Conservation (phyloP, 2,329 filamentous ascomycete species). For the Westerdykella sp. region DNA sequence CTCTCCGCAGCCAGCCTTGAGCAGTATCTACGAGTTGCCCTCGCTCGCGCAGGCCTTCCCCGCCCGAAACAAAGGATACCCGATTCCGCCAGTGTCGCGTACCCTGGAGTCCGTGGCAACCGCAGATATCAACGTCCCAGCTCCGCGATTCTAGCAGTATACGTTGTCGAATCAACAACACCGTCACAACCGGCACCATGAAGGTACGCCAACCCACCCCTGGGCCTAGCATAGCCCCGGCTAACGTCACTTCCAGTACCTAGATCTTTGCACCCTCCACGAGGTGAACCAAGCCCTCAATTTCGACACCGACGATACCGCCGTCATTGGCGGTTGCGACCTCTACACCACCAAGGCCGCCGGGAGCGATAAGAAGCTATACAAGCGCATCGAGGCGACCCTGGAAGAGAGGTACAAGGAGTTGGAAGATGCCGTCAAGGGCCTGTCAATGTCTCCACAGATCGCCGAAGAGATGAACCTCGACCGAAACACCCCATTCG, state of each 20-base stretch:
- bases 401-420: conserved; percentile 89
- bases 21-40: conserved; percentile 33
- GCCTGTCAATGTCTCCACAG: conserved; percentile 65
- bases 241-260: conserved; percentile 56
- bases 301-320: conserved; percentile 89
- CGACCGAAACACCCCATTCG: conserved; percentile 84
- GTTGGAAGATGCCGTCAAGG: conserved; percentile 76
- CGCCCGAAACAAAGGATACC: conserved; percentile 25
- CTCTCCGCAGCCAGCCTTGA: conserved; percentile 41
- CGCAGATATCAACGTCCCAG: not conserved
- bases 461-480: conserved; percentile 64
- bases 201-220: conserved; percentile 34
- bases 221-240: conserved; percentile 1
- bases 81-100: not conserved
- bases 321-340: conserved; percentile 89
- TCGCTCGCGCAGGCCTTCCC: conserved; percentile 31
- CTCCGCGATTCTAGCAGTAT: conserved; percentile 2
- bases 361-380: conserved; percentile 91
- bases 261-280: conserved; percentile 86
- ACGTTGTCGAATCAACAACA: conserved; percentile 1
- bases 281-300: conserved; percentile 88
- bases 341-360: conserved; percentile 96
- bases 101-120: conserved; percentile 17
- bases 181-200: conserved; percentile 22
- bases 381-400: conserved; percentile 88